phyloP scores from a whole-genome alignment of 306 rosid genomes.

The Canavalia gladiata region DNA sequence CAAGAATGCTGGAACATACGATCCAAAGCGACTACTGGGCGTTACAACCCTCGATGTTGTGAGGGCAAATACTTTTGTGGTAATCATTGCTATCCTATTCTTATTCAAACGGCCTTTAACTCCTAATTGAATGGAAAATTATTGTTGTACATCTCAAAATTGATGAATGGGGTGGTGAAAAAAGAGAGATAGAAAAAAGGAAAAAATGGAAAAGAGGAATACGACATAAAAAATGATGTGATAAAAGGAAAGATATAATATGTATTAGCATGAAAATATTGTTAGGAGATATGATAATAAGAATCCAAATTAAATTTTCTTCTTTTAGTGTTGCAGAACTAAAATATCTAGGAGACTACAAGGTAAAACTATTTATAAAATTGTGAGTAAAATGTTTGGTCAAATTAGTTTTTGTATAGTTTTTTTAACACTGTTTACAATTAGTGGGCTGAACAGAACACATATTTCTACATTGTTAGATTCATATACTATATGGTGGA shows the following conservation, averaged over 20 bases:
- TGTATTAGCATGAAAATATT: too few relatives aligned
- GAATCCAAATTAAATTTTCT: not conserved
- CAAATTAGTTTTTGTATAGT: not conserved
- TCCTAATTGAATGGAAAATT: not conserved
- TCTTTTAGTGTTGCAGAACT: constrained; percentile 1
- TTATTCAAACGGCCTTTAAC: not conserved
- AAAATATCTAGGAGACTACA: constrained; percentile 1
- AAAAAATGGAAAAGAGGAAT: too few relatives aligned
- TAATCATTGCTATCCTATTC: constrained; percentile 48
- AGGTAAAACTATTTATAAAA: not conserved
- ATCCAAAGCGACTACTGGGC: constrained; percentile 91
- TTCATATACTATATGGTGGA: not conserved
- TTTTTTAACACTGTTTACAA: not conserved
- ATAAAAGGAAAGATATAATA: too few relatives aligned
- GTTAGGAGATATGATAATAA: too few relatives aligned
- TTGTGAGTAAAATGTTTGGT: not conserved
- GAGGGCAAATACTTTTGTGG: constrained; percentile 97
- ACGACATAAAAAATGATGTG: too few relatives aligned
- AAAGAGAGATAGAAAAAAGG: too few relatives aligned
- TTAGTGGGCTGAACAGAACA: constrained; percentile 10
- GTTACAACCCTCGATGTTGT: constrained; percentile 93
- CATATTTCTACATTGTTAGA: constrained; percentile 20
- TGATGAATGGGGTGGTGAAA: too few relatives aligned
- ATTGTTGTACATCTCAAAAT: too few relatives aligned
- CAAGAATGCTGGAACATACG: constrained; percentile 90